These are phyloP conservation scores for Paramecium caudatum DNA, from an alignment of 73 alveolate species.

Conservation along the genomic window DNA sequence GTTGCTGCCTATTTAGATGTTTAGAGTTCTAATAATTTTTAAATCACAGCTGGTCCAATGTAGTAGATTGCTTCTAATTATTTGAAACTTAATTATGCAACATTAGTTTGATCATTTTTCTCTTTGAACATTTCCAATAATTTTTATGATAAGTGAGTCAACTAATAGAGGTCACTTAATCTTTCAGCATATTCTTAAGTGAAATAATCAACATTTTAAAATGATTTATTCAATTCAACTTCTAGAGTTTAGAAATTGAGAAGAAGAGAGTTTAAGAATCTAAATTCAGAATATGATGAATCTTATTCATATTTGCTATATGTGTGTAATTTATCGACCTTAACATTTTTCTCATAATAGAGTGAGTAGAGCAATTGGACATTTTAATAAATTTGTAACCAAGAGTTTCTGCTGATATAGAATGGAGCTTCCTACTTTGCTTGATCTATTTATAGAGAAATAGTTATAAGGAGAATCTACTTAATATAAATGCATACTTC, in stretches of 20 bases:
- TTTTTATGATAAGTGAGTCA: conserved; percentile 32
- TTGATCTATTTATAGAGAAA: conserved; percentile 44
- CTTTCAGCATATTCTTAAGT: conserved; percentile 63
- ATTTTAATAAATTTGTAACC: conserved; percentile 50
- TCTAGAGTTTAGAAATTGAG: conserved; percentile 56
- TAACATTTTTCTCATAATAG: conserved; percentile 11
- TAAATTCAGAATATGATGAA: not conserved
- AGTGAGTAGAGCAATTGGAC: not conserved
- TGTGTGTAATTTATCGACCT: not conserved
- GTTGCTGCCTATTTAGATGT: conserved; percentile 6
- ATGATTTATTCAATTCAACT: conserved; percentile 36
- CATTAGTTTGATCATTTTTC: conserved; percentile 2
- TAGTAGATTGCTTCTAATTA: conserved; percentile 42
- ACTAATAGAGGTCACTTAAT: conserved; percentile 43
- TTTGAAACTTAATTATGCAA: conserved; percentile 41
- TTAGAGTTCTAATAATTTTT: conserved; percentile 23
- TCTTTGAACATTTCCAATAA: conserved; percentile 4
- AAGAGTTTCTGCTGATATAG: conserved; percentile 1
- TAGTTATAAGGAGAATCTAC: conserved; percentile 38
- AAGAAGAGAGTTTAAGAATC: not conserved
- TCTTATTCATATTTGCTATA: conserved; percentile 34
- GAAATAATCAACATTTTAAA: conserved; percentile 18
- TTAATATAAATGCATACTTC: conserved; percentile 7
- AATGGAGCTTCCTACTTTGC: not conserved
- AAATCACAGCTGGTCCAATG: conserved; percentile 11